Evolutionary conservation across 2,329 filamentous ascomycete species (phyloP), one percentile per base, ranked within the genome.

Genomic region (Huntiella decipiens): DNA sequence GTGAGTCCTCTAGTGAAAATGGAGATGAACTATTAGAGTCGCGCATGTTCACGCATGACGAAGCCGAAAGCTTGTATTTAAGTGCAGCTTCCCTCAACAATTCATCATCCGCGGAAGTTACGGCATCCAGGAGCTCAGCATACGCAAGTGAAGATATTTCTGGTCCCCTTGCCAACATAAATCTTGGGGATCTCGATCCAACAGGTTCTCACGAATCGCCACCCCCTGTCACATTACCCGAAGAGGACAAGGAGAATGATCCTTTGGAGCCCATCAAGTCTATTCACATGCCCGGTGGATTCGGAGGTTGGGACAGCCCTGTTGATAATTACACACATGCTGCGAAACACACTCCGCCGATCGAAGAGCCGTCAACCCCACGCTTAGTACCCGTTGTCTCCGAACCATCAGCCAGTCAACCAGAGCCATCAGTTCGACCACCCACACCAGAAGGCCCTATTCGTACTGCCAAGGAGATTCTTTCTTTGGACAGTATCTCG

Each of bases 41-140:
- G 4, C 77, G 73, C 36, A 56, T 86, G 1, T 88, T 82, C 55
- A 84, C 74, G 33, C 81, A 85, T 49, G 80, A 85, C 51, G 82
- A 88, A 51, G 82, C 82, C 0, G 77, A 84, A 56, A 91, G 84
- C 58, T 82, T 92, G 77, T 92, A 91, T 54, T 79, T 86, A 77
- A 88, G 76, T 51, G 76, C 76, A 1, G 71, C 79, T 44, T 79
- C 75, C 2, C 61, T 70, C 19, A 57, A 60, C 2, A 57, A 61
- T 28, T 28, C 3, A 10, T 10, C 22, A 28, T 32, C 56, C 57
- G 22, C 17, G 22, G 6, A 22, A 37, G 33, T 44, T 44, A 22
- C 44, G 43, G 13, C 36, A 37, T 37, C 31, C 17, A 10, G 11
- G 28, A 10, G 10, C 16, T 32, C 31, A 16, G 40, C 28, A 16